Evolutionary conservation across 805 yeast genomes (phyloP).

Genomic region (Wickerhamomyces hampshirensis): DNA sequence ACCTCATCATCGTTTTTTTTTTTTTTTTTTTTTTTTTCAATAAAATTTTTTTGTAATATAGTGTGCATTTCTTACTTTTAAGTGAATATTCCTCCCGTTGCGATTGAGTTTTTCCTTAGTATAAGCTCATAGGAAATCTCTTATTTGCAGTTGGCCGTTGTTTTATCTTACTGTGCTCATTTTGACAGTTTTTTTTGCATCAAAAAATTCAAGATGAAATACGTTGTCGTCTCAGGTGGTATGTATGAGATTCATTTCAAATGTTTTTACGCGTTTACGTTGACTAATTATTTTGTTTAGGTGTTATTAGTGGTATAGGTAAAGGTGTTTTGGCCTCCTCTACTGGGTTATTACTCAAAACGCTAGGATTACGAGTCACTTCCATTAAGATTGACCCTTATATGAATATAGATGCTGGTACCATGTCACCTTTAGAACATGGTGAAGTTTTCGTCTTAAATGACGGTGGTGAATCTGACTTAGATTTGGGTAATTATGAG

Average conservation of each 20-base stretch:
- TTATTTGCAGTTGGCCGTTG: conserved; percentile 3
- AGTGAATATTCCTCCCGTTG: conserved; percentile 11
- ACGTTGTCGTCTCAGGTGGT: conserved; percentile 99
- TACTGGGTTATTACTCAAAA: conserved; percentile 90
- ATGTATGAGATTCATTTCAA: conserved; percentile 3
- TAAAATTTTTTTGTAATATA: conserved; percentile 1
- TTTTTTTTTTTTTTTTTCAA: not conserved
- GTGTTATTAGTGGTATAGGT: conserved; percentile 97
- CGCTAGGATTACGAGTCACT: conserved; percentile 91
- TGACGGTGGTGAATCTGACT: conserved; percentile 99
- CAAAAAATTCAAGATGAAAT: conserved; percentile 68
- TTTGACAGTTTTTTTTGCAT: not conserved
- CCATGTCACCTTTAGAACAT: conserved; percentile 98
- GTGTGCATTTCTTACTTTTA: not conserved
- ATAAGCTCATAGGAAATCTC: not conserved
- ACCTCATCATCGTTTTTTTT: conserved; percentile 3
- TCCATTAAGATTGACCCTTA: conserved; percentile 98
- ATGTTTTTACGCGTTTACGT: conserved; percentile 3
- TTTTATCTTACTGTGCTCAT: not conserved
- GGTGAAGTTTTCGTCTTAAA: conserved; percentile 97
- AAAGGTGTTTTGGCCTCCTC: conserved; percentile 98
- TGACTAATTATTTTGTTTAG: conserved; percentile 1
- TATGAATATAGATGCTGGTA: conserved; percentile 99
- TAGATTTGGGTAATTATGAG: conserved; percentile 97
- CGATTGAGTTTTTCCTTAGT: conserved; percentile 7